phyloP scores from a whole-genome alignment of 2,329 filamentous ascomycete species.

The Penicillium vulpinum region DNA sequence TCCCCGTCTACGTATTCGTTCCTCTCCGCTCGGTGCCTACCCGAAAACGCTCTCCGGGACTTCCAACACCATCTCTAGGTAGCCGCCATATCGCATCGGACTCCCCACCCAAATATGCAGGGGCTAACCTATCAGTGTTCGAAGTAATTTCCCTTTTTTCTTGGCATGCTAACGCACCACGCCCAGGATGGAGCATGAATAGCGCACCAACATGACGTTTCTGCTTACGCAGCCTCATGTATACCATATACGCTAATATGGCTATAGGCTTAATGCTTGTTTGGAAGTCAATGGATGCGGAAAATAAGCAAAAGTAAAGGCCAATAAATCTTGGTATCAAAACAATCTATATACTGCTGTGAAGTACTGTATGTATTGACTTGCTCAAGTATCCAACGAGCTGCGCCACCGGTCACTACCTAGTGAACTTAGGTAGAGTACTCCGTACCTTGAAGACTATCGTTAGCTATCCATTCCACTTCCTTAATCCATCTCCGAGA shows the following conservation, averaged over 20 bases:
- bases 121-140: conserved; percentile 15
- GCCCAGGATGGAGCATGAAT: conserved; percentile 3
- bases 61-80: not conserved
- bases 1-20: not conserved
- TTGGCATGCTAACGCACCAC: conserved; percentile 7
- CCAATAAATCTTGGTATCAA: not conserved
- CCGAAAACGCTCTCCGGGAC: not conserved
- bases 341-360: not conserved
- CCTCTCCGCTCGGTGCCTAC: not conserved
- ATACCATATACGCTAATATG: not conserved
- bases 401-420: not conserved
- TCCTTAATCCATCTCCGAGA: not conserved
- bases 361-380: not conserved
- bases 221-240: conserved; percentile 21
- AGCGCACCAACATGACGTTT: conserved; percentile 21
- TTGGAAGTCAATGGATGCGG: not conserved
- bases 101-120: conserved; percentile 18
- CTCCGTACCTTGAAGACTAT: not conserved
- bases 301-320: not conserved
- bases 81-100: not conserved
- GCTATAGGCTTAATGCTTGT: not conserved
- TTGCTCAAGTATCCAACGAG: not conserved
- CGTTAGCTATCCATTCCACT: not conserved
- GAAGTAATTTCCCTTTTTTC: conserved; percentile 7
- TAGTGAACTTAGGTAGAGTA: not conserved